Percentiles rank a stretch among this genome's conserved stretches.
Evolutionary conservation across 495 filamentous ascomycete species (phyloP).

Genomic region (Pyrenula massariospora): DNA sequence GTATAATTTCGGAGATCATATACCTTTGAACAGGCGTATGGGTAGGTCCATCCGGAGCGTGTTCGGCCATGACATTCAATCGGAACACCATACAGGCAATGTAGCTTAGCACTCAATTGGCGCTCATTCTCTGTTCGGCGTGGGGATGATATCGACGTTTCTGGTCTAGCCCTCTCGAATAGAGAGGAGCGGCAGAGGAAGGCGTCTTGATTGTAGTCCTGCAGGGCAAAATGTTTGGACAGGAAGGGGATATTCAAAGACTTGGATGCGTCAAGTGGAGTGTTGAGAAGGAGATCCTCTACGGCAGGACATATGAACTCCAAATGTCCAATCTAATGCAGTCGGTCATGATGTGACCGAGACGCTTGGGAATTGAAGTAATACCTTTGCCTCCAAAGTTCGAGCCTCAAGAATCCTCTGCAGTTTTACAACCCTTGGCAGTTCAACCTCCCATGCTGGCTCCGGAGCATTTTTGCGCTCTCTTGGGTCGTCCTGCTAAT

Average conservation of each 20-base stretch:
- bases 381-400: conserved; percentile 23
- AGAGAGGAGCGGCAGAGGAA: conserved; percentile 42
- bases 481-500: conserved; percentile 26
- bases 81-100: conserved; percentile 46
- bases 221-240: conserved; percentile 12
- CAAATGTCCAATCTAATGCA: not conserved
- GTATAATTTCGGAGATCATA: conserved; percentile 57
- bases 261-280: conserved; percentile 2
- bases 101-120: conserved; percentile 51
- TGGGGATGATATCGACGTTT: not conserved
- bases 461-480: conserved; percentile 7
- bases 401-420: conserved; percentile 25
- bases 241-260: conserved; percentile 21
- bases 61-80: conserved; percentile 17
- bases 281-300: conserved; percentile 13
- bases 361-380: not conserved
- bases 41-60: conserved; percentile 24
- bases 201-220: conserved; percentile 23
- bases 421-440: conserved; percentile 35
- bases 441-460: conserved; percentile 35
- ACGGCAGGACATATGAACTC: not conserved
- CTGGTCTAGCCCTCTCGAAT: conserved; percentile 27
- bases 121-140: conserved; percentile 14
- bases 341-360: not conserved
- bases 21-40: conserved; percentile 46